Percentiles rank a stretch among this genome's conserved stretches.
phyloP scores from a whole-genome alignment of 129 eudicot species.

The Escallonia rubra region DNA sequence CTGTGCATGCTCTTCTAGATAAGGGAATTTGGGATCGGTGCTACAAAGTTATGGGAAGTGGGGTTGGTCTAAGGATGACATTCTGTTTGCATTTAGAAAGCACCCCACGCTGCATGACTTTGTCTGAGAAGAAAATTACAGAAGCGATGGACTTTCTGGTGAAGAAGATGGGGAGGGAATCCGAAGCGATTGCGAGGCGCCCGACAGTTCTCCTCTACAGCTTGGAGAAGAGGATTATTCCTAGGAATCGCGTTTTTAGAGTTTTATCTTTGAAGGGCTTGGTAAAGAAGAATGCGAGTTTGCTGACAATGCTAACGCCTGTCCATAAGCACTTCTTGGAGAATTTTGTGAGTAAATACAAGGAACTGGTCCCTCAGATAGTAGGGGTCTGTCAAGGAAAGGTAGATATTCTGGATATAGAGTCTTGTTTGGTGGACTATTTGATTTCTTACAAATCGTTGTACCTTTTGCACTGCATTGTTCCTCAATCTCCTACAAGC shows the following conservation, averaged over 20 bases:
- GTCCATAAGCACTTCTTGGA: constrained; percentile 13
- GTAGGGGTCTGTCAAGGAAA: constrained; percentile 15
- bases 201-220: constrained; percentile 10
- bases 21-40: constrained; percentile 5
- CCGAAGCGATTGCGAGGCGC: too few species aligned
- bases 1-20: not conserved
- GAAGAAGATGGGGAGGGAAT: too few species aligned
- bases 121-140: not conserved
- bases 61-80: constrained; percentile 15
- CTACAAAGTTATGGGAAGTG: constrained; percentile 4
- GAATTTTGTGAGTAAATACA: constrained; percentile 12
- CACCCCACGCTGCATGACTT: constrained; percentile 2
- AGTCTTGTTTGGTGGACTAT: not conserved
- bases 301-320: not conserved
- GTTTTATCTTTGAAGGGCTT: constrained; percentile 18
- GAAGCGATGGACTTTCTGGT: too few species aligned
- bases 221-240: constrained; percentile 17
- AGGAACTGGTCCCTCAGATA: constrained; percentile 18
- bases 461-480: too few species aligned
- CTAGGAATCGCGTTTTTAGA: constrained; percentile 14
- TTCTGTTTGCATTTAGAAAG: constrained; percentile 2
- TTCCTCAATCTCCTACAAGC: too few species aligned
- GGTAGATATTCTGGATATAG: not conserved
- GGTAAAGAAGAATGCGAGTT: not conserved
- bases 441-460: too few species aligned